Evolutionary conservation across 805 yeast species (phyloP), one percentile per base, ranked within the genome.

Genomic region (Candida caryicola): DNA sequence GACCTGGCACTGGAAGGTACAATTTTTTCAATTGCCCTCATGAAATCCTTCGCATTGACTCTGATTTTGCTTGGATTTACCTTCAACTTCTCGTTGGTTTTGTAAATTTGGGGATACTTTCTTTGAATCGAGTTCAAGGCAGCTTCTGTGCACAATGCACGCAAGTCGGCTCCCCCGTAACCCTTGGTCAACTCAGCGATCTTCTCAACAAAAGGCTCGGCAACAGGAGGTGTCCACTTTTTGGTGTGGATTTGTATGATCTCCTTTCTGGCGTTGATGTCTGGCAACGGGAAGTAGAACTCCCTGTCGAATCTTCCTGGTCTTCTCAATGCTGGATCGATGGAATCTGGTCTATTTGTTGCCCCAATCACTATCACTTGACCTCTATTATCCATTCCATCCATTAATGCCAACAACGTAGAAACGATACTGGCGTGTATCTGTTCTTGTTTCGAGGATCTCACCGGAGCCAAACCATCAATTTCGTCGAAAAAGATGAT

Each of bases 301-400:
- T 93, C 99, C 47, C 99, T 76, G 59, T 93, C 99, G 54, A 93
- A 93, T 60, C 99, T 75, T 1, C 99, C 99, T 0, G 99, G 99
- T 52, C 99, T 76, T 55, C 99, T 76, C 41, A 93, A 71, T 0
- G 99, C 99, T 1, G 99, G 97, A 62, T 93, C 99, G n/a, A 93
- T 86, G 0, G 97, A 85, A 63, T 93, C 98, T 0, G 99, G 99
- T 55, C 99, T 72, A 63, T 93, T 93, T 0, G 99, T 93, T 1
- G 99, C 99, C 42, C 99, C 99, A 50, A 93, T 90, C 2, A 93
- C 96, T 47, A 93, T 91, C 14, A 93, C 98, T 58, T 93, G 98
- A 5, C 99, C 99, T 58, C 98, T 79, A 50, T 89, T 89, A 59
- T 91, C 98, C 98, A 93, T 93, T 52, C 99, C 99, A 61, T 93